Evolutionary conservation across 805 yeast species (phyloP).

Genomic region (Phaffomyces thermotolerans): DNA sequence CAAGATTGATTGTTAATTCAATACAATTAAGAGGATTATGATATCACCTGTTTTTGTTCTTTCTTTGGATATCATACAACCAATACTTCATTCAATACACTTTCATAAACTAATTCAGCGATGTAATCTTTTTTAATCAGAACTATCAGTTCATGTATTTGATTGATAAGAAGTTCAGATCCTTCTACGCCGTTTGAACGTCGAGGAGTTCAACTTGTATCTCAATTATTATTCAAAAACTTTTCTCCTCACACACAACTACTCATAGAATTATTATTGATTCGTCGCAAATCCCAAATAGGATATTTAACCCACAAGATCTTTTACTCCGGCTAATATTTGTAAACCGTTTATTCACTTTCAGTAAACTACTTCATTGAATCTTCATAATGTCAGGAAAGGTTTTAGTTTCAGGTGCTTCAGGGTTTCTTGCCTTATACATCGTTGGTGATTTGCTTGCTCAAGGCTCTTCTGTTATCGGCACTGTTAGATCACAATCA

Average conservation of each 20-base stretch:
- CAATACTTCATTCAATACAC: conserved; percentile 86
- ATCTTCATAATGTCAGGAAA: neutral
- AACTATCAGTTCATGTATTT: too few species aligned
- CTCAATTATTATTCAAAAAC: too few species aligned
- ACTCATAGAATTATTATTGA: too few species aligned
- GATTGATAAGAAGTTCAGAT: too few species aligned
- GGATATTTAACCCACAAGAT: too few species aligned
- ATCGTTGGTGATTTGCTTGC: conserved; percentile 29
- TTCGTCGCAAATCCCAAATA: too few species aligned
- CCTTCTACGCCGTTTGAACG: too few species aligned
- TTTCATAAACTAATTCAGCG: conserved; percentile 64
- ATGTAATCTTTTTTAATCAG: conserved; percentile 57
- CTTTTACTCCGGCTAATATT: too few species aligned
- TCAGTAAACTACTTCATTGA: too few species aligned
- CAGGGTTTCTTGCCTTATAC: conserved; percentile 40
- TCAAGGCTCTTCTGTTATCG: conserved; percentile 33
- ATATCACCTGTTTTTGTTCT: conserved; percentile 25
- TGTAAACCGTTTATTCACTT: too few species aligned
- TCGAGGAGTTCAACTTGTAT: too few species aligned
- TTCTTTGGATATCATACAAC: conserved; percentile 67
- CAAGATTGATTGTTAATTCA: conserved; percentile 39
- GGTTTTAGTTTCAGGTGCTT: conserved; percentile 39
- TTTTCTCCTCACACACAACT: too few species aligned
- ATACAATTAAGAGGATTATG: conserved; percentile 42
- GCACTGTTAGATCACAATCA: conserved; percentile 33